Percentiles rank a stretch among this genome's conserved stretches.
phyloP scores from a whole-genome alignment of 2,329 filamentous ascomycete species.

The Diaporthe eres region DNA sequence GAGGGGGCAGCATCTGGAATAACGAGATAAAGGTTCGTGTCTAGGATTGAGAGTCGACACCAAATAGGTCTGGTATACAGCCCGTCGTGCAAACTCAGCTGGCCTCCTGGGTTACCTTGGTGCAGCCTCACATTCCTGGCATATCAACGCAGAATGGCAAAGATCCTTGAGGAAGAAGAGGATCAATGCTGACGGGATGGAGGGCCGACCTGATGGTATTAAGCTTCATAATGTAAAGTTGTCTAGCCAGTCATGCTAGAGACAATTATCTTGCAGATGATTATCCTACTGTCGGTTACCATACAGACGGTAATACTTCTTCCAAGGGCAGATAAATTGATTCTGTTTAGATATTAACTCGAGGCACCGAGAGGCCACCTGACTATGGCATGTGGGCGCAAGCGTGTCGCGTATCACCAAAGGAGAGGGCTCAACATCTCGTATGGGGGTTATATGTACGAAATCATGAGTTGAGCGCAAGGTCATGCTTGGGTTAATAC shows the following conservation, averaged over 20 bases:
- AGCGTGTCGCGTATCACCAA: background rate
- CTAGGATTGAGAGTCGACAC: background rate
- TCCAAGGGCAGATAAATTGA: background rate
- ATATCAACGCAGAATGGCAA: background rate
- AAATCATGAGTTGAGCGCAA: background rate
- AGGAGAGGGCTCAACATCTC: background rate
- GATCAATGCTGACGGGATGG: too few relatives aligned
- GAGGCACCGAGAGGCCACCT: background rate
- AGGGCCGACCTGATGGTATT: background rate
- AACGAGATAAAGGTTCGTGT: background rate
- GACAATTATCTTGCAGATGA: background rate
- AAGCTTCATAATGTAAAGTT: background rate
- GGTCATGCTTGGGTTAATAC: background rate
- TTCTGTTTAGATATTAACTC: background rate
- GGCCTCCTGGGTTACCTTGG: background rate
- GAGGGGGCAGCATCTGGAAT: background rate
- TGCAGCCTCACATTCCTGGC: background rate
- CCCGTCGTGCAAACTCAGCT: background rate
- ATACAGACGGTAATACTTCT: background rate
- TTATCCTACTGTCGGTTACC: background rate
- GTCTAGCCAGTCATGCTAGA: too few relatives aligned
- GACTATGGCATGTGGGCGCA: background rate
- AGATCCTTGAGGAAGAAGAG: background rate
- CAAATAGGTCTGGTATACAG: background rate
- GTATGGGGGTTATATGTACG: background rate